Conservation (phyloP, 306 rosid genomes). For the Mimosa pudica region DNA sequence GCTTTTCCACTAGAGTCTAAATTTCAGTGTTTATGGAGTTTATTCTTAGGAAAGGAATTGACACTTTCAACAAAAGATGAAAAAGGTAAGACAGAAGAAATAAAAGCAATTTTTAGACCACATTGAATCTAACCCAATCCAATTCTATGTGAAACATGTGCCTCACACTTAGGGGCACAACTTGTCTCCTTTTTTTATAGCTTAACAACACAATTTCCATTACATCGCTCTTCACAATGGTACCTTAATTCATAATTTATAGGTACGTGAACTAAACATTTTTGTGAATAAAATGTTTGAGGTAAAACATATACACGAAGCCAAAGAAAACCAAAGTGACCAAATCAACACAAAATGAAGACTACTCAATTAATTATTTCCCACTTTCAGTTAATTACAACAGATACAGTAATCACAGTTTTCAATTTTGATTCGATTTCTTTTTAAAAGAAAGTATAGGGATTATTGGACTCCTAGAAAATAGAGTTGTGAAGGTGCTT, state of each 20-base stretch:
- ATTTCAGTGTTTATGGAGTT: neutral
- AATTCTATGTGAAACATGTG: neutral
- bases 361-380: neutral
- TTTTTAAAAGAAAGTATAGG: neutral
- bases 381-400: neutral
- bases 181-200: neutral
- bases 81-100: neutral
- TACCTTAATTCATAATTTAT: no score
- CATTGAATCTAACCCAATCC: neutral
- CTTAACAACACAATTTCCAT: neutral
- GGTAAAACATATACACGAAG: neutral
- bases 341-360: neutral
- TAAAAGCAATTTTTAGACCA: neutral
- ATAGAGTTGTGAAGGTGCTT: neutral
- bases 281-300: neutral
- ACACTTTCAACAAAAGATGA: no score
- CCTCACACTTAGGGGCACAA: neutral
- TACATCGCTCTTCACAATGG: no score
- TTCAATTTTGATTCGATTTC: neutral
- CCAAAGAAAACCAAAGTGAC: neutral
- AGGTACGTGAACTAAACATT: neutral
- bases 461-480: neutral
- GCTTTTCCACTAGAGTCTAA: no score
- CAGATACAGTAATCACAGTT: neutral
- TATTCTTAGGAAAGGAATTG: neutral